Conservation (phyloP, 371 early-diverging fungal genomes). For the Mortierella sp. region DNA sequence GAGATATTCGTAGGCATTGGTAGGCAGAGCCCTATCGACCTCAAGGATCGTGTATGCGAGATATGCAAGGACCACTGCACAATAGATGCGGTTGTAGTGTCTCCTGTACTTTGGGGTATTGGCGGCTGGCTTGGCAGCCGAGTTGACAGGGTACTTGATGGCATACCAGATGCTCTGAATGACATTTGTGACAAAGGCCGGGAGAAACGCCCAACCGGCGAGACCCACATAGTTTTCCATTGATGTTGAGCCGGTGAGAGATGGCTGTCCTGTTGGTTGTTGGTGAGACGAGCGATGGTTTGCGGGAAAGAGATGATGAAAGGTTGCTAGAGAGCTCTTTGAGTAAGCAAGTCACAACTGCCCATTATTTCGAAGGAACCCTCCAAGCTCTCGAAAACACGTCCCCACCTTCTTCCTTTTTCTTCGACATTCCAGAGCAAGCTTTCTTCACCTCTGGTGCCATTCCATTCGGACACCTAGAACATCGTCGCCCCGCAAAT, state of each 20-base stretch:
- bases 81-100: constrained; percentile 63
- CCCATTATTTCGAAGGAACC: neutral
- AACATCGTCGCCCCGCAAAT: neutral
- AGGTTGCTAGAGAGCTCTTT: neutral
- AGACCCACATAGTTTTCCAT: constrained; percentile 52
- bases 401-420: no score
- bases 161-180: constrained; percentile 62
- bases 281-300: neutral
- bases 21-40: constrained; percentile 59
- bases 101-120: constrained; percentile 51
- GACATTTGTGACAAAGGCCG: constrained; percentile 58
- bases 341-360: neutral
- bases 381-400: neutral
- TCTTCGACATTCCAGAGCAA: neutral
- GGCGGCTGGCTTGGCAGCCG: constrained; percentile 53
- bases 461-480: neutral
- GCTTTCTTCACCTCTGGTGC: neutral
- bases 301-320: neutral
- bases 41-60: constrained; percentile 67
- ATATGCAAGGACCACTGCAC: constrained; percentile 62
- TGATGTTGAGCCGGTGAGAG: neutral
- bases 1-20: constrained; percentile 64
- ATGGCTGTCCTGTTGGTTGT: neutral
- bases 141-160: constrained; percentile 56
- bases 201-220: constrained; percentile 58